Conservation (phyloP, 75 land plant species). For the Pseudotsuga menziesii region DNA sequence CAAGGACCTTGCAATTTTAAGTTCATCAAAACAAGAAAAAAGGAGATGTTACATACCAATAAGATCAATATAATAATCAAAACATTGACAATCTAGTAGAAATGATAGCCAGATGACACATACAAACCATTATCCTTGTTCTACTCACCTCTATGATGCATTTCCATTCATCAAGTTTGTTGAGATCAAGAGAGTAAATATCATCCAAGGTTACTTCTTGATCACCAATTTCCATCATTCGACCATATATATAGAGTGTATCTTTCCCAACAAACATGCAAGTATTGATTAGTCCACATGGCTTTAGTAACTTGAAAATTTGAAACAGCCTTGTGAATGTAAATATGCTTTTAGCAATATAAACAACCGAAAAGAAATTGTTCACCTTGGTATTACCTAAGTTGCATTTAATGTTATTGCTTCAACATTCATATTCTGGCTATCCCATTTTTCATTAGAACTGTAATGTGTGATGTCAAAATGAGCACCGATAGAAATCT, state of each 20-base stretch:
- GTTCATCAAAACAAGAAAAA: neutral
- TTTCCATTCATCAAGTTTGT: constrained; percentile 99
- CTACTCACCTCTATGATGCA: constrained; percentile 80
- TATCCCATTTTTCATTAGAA: constrained; percentile 16
- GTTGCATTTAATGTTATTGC: constrained; percentile 18
- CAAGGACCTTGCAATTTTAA: neutral
- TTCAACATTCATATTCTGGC: neutral
- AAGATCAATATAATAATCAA: neutral
- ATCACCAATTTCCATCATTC: constrained; percentile 96
- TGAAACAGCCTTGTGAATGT: neutral
- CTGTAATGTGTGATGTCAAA: neutral
- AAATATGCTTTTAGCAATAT: neutral
- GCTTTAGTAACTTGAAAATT: constrained; percentile 58
- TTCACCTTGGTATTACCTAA: constrained; percentile 29
- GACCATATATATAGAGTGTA: constrained; percentile 89
- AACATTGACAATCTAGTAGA: neutral
- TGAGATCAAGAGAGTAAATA: constrained; percentile 79
- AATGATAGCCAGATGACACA: neutral
- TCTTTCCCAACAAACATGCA: constrained; percentile 84
- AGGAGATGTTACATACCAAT: neutral
- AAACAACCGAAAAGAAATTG: neutral
- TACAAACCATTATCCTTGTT: neutral
- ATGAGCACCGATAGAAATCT: constrained; percentile 24
- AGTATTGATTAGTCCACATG: constrained; percentile 93
- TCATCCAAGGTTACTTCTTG: constrained; percentile 94